Percentiles rank a stretch among this genome's conserved stretches.
phyloP scores from a whole-genome alignment of 805 yeast species.

The Lipomyces anomalus region DNA sequence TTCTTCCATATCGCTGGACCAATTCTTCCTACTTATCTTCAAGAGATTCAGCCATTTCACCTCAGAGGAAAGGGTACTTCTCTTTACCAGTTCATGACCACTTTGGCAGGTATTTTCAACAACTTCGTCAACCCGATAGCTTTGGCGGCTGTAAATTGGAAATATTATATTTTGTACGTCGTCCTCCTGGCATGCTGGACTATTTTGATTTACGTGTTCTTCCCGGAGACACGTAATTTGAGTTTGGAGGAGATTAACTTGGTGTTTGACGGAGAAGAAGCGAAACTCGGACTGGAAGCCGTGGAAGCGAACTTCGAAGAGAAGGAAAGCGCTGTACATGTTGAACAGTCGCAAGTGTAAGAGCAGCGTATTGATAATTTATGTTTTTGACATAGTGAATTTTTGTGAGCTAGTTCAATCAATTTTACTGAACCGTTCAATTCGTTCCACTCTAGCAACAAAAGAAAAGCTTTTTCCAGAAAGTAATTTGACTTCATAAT shows the following conservation, averaged over 20 bases:
- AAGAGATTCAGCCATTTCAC: constrained; percentile 27
- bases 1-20: constrained; percentile 15
- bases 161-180: constrained; percentile 39
- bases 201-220: constrained; percentile 34
- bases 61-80: constrained; percentile 42
- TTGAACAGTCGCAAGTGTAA: too few species aligned
- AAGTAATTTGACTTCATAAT: too few species aligned
- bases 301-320: too few species aligned
- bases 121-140: constrained; percentile 39
- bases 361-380: too few species aligned
- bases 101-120: constrained; percentile 28
- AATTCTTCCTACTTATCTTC: constrained; percentile 18
- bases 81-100: constrained; percentile 27
- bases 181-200: constrained; percentile 31
- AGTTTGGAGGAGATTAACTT: constrained; percentile 42
- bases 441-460: too few species aligned
- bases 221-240: constrained; percentile 41
- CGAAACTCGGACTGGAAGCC: too few species aligned
- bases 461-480: too few species aligned
- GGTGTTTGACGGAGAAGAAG: constrained; percentile 36
- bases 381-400: too few species aligned
- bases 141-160: constrained; percentile 40
- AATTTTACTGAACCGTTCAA: too few species aligned
- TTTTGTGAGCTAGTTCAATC: too few species aligned
- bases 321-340: too few species aligned